A percentile compares a stretch with the other conserved stretches of the same genome.
Conservation (phyloP, 208 protist species). For the Trypanosomatidae sp. region DNA sequence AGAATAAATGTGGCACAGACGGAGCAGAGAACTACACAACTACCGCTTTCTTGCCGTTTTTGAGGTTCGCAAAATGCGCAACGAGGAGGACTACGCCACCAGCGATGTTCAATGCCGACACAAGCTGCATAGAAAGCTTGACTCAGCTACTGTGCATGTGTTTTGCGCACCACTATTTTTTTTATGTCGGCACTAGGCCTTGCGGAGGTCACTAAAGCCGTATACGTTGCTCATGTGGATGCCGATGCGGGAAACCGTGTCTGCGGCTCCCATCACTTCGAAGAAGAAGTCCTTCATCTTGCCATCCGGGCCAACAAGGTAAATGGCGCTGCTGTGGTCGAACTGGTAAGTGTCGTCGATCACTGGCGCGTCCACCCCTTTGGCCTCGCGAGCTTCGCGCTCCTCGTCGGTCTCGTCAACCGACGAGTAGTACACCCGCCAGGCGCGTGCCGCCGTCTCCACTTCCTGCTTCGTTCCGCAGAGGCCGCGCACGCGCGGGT, state of each 20-base stretch:
- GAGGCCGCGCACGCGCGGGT: constrained; percentile 57
- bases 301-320: constrained; percentile 80
- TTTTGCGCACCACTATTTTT: neutral
- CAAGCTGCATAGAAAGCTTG: too few relatives aligned
- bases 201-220: constrained; percentile 65
- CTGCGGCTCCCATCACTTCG: constrained; percentile 73
- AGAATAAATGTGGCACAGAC: too few relatives aligned
- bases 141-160: too few relatives aligned
- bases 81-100: too few relatives aligned
- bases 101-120: too few relatives aligned
- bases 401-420: constrained; percentile 82
- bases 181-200: too few relatives aligned
- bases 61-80: too few relatives aligned
- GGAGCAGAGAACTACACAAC: too few relatives aligned
- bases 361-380: constrained; percentile 44
- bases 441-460: constrained; percentile 46
- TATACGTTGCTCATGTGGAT: constrained; percentile 76
- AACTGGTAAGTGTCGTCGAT: constrained; percentile 87
- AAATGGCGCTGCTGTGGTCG: constrained; percentile 87
- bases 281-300: constrained; percentile 92
- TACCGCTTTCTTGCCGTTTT: too few relatives aligned
- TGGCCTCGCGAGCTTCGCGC: constrained; percentile 46
- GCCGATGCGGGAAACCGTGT: constrained; percentile 57
- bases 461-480: constrained; percentile 60
- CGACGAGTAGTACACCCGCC: constrained; percentile 86